These are phyloP conservation scores for Polytrichum commune DNA, from an alignment of 225 moss, liverwort and hornwort species.

Conservation along the genomic window DNA sequence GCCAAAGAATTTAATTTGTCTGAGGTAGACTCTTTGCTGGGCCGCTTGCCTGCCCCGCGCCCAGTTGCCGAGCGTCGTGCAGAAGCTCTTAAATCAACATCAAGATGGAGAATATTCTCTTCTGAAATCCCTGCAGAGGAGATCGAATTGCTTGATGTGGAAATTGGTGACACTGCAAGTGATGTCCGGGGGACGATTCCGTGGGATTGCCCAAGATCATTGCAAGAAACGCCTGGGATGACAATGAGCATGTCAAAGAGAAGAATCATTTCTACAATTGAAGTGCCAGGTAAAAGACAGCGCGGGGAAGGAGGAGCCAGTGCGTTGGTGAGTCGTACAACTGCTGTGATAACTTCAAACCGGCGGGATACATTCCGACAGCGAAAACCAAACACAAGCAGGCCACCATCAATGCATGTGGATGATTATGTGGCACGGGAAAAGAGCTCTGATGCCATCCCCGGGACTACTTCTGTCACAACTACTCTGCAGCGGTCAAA, in stretches of 20 bases:
- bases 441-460: conserved; percentile 63
- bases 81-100: conserved; percentile 46
- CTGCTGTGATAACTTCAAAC: conserved; percentile 48
- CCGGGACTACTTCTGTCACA: conserved; percentile 54
- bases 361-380: conserved; percentile 93
- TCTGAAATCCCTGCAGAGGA: conserved; percentile 34
- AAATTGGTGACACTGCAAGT: conserved; percentile 24
- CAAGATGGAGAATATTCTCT: conserved; percentile 26
- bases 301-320: conserved; percentile 49
- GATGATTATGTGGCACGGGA: conserved; percentile 98
- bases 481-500: conserved; percentile 65
- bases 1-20: conserved; percentile 25
- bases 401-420: conserved; percentile 99
- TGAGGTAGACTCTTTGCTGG: conserved; percentile 39
- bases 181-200: conserved; percentile 61
- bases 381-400: conserved; percentile 94
- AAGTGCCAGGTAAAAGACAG: conserved; percentile 79
- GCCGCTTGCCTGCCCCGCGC: conserved; percentile 42
- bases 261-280: conserved; percentile 68
- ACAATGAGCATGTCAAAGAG: conserved; percentile 64
- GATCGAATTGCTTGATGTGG: conserved; percentile 26
- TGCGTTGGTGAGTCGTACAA: conserved; percentile 45
- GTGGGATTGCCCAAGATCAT: conserved; percentile 78
- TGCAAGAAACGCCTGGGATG: conserved; percentile 61
- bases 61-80: conserved; percentile 48